Evolutionary conservation across 2,329 filamentous ascomycete species (phyloP).

Genomic region (Thielaviopsis euricoi): DNA sequence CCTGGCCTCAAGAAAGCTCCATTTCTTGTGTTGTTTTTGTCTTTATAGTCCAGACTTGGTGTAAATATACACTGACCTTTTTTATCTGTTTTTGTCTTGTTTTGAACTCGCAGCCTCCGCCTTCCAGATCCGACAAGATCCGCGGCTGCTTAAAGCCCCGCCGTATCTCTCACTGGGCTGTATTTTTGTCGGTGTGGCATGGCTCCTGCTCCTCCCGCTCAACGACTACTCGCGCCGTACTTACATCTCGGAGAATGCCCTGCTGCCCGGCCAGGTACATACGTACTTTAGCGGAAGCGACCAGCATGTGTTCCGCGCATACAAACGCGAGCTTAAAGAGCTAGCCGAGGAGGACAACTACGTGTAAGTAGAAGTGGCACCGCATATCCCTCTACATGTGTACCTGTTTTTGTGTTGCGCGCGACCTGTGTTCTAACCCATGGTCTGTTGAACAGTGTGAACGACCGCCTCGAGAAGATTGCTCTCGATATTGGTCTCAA

Average conservation of each 20-base stretch:
- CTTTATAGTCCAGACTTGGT: not conserved
- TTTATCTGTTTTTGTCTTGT: not conserved
- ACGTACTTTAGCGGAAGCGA: constrained; percentile 96
- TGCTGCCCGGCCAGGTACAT: constrained; percentile 89
- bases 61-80: not conserved
- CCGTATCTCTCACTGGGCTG: constrained; percentile 77
- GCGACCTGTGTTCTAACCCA: not conserved
- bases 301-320: constrained; percentile 84
- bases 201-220: constrained; percentile 79
- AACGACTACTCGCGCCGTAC: constrained; percentile 82
- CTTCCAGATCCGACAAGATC: constrained; percentile 60
- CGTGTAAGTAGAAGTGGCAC: constrained; percentile 26
- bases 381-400: not conserved
- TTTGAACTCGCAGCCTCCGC: constrained; percentile 31
- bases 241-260: constrained; percentile 94
- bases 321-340: constrained; percentile 63
- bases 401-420: not conserved
- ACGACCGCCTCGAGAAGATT: constrained; percentile 57
- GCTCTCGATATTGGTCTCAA: constrained; percentile 70
- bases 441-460: constrained; percentile 28
- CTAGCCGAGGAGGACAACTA: constrained; percentile 37
- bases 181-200: constrained; percentile 69
- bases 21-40: not conserved
- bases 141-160: constrained; percentile 65
- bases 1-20: too few relatives aligned